Evolutionary conservation across 768 basidiomycete species (phyloP).

Genomic region (Ephemerocybe angulata): DNA sequence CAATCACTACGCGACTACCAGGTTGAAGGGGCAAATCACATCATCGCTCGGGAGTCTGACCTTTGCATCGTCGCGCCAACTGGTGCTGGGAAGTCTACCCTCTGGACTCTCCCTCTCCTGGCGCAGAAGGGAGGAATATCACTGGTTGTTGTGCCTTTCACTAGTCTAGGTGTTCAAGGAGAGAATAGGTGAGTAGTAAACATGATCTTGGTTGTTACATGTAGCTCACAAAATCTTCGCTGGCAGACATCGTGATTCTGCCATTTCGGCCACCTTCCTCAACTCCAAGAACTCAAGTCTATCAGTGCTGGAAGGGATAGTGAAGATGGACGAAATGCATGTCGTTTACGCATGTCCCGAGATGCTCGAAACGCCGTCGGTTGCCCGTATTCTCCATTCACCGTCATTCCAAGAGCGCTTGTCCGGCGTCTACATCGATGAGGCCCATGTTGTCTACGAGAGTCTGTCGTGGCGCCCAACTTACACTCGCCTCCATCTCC

Average conservation of each 20-base stretch:
- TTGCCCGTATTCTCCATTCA: slow-evolving; percentile 17
- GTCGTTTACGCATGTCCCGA: slow-evolving; percentile 22
- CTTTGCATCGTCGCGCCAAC: slow-evolving; percentile 18
- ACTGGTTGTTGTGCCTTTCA: slow-evolving; percentile 21
- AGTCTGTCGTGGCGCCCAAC: slow-evolving; percentile 16
- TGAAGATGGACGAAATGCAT: slow-evolving; percentile 8
- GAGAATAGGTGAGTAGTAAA: slow-evolving; percentile 10
- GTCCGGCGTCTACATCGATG: slow-evolving; percentile 21
- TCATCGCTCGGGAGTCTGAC: slow-evolving; percentile 13
- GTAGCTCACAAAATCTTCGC: not conserved
- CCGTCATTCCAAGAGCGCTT: slow-evolving; percentile 13
- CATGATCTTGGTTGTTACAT: no score
- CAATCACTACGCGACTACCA: no score
- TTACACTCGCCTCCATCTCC: slow-evolving; percentile 10
- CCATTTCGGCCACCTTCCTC: no score
- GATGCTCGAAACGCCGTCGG: slow-evolving; percentile 22
- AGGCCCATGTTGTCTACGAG: slow-evolving; percentile 19
- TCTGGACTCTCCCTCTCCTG: slow-evolving; percentile 18
- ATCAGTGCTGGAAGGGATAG: slow-evolving; percentile 9
- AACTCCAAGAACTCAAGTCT: slow-evolving; percentile 10
- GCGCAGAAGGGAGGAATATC: slow-evolving; percentile 17
- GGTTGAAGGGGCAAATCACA: slow-evolving; percentile 14
- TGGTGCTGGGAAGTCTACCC: no score
- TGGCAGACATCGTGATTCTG: slow-evolving; percentile 7
- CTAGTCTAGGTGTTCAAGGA: slow-evolving; percentile 21